Conservation (phyloP, 129 eudicot species). For the Silybum marianum region DNA sequence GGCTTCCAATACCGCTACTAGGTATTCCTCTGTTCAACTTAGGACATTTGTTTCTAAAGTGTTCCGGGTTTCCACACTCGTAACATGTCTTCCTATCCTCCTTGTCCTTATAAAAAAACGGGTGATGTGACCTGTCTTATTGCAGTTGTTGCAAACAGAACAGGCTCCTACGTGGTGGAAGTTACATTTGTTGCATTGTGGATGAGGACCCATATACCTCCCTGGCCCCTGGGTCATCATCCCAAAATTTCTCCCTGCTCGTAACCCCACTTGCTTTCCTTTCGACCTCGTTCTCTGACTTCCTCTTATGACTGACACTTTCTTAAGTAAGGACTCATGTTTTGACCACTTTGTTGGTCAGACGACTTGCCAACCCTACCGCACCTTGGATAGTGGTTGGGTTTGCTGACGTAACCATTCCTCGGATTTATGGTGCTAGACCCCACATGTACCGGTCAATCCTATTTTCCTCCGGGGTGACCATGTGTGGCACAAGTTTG, state of each 20-base stretch:
- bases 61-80: too few relatives aligned
- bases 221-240: neutral
- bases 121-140: too few relatives aligned
- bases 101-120: too few relatives aligned
- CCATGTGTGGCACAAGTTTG: neutral
- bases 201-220: neutral
- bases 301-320: neutral
- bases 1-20: too few relatives aligned
- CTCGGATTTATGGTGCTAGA: neutral
- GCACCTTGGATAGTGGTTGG: neutral
- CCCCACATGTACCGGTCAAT: neutral
- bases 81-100: too few relatives aligned
- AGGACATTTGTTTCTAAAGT: too few relatives aligned
- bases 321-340: neutral
- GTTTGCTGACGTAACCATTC: neutral
- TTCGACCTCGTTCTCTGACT: too few relatives aligned
- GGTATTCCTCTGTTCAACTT: too few relatives aligned
- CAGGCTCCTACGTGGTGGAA: neutral
- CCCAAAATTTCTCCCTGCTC: neutral
- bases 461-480: too few relatives aligned
- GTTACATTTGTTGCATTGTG: neutral
- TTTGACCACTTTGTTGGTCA: neutral
- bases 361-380: neutral
- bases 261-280: neutral
- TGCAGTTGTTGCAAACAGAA: too few relatives aligned